Evolutionary conservation across 768 basidiomycete species (phyloP).

Genomic region (Mycena epipterygia): DNA sequence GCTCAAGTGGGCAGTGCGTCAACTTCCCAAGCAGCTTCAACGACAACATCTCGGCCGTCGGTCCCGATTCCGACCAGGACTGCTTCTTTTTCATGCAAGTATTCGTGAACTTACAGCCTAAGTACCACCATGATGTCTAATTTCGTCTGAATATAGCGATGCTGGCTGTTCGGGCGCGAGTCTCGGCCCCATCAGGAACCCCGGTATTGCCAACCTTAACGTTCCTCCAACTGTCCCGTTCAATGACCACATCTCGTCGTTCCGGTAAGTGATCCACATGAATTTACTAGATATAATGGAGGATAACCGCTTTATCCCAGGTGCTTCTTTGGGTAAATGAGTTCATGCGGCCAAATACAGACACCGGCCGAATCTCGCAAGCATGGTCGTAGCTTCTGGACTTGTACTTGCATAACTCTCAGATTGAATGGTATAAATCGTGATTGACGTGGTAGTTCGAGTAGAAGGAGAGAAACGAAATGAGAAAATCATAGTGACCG

Average conservation of each 20-base stretch:
- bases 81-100: conserved; percentile 1
- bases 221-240: not conserved
- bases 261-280: not conserved
- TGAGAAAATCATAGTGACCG: no score
- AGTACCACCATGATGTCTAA: not conserved
- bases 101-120: no score
- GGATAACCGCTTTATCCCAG: not conserved
- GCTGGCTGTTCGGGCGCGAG: not conserved
- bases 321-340: not conserved
- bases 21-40: not conserved
- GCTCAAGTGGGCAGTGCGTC: not conserved
- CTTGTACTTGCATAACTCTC: not conserved
- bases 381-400: not conserved
- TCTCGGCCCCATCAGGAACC: conserved; percentile 8
- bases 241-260: conserved; percentile 3
- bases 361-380: not conserved
- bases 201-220: not conserved
- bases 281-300: not conserved
- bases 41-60: conserved; percentile 3
- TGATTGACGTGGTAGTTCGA: no score
- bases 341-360: not conserved
- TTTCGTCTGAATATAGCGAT: not conserved
- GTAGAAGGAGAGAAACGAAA: no score
- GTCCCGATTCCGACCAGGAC: not conserved
- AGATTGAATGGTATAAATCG: no score